Conservation (phyloP, 208 protist genomes). For the Naegleria gruberi region DNA sequence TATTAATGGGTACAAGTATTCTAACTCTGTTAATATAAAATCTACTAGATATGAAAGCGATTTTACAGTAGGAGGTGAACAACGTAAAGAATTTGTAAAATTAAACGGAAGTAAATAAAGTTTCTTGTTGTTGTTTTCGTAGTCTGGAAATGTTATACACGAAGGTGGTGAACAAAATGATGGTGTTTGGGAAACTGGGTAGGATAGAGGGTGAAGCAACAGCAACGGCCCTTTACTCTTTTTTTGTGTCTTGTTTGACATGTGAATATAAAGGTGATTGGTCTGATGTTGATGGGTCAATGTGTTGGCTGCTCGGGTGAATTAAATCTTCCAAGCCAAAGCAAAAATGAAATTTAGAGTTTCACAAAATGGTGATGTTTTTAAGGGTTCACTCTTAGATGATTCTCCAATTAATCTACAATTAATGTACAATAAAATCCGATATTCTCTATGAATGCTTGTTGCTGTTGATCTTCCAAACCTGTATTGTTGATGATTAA, state of each 20-base stretch:
- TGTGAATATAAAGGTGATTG: neutral
- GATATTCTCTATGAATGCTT: no score
- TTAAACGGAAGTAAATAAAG: neutral
- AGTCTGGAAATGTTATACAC: neutral
- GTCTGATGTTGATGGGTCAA: neutral
- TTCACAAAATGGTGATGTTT: no score
- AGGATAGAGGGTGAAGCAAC: neutral
- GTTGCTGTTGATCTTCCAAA: no score
- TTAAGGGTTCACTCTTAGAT: no score
- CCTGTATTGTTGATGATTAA: no score
- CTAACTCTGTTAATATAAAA: neutral
- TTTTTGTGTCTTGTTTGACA: neutral
- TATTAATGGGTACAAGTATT: neutral
- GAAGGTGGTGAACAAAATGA: neutral
- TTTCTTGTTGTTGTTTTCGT: neutral
- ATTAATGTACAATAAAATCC: no score
- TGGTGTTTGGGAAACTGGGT: neutral
- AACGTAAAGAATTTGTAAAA: neutral
- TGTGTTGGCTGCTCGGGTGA: no score
- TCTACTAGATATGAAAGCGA: neutral
- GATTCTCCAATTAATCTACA: no score
- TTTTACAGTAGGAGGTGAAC: neutral
- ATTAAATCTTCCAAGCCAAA: no score
- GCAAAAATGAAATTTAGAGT: no score
- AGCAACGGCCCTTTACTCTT: neutral